Evolutionary conservation across 2,329 filamentous ascomycete species (phyloP).

Genomic region (Fusarium coffeatum): DNA sequence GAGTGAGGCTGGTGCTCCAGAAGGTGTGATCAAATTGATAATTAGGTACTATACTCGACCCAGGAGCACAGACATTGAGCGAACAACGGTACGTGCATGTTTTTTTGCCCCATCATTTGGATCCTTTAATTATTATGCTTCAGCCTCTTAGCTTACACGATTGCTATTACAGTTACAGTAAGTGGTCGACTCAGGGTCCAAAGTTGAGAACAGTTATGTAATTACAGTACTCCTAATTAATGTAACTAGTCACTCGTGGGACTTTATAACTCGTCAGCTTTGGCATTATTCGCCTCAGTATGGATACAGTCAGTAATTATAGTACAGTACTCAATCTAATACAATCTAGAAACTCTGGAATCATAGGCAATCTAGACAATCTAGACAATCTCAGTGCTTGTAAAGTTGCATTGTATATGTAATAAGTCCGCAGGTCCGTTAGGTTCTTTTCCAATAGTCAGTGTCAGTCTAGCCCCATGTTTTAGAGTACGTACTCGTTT

Average conservation of each 20-base stretch:
- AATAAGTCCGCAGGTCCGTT: not conserved
- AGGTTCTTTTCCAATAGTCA: not conserved
- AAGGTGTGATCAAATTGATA: not conserved
- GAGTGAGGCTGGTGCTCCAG: slow-evolving; percentile 19
- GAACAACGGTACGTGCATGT: not conserved
- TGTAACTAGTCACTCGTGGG: slow-evolving; percentile 3
- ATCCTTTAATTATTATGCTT: slow-evolving; percentile 10
- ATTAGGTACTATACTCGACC: slow-evolving; percentile 7
- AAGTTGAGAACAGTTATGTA: not conserved
- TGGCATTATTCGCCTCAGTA: slow-evolving; percentile 3
- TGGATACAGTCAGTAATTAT: not conserved
- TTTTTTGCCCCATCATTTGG: slow-evolving; percentile 7
- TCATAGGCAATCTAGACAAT: not conserved
- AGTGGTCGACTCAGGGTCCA: slow-evolving; percentile 14
- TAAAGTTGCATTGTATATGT: not conserved
- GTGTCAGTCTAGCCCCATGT: not conserved
- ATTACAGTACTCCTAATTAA: not conserved
- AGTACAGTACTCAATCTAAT: not conserved
- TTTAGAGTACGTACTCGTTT: not conserved
- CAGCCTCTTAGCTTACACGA: slow-evolving; percentile 37
- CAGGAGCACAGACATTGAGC: slow-evolving; percentile 15
- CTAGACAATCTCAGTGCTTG: not conserved
- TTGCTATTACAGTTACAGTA: slow-evolving; percentile 15
- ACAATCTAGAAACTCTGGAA: not conserved
- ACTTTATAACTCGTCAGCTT: slow-evolving; percentile 12